These are phyloP conservation scores for Aspergillus amoenus DNA, from an alignment of 2,329 filamentous ascomycete species.

Conservation along the genomic window DNA sequence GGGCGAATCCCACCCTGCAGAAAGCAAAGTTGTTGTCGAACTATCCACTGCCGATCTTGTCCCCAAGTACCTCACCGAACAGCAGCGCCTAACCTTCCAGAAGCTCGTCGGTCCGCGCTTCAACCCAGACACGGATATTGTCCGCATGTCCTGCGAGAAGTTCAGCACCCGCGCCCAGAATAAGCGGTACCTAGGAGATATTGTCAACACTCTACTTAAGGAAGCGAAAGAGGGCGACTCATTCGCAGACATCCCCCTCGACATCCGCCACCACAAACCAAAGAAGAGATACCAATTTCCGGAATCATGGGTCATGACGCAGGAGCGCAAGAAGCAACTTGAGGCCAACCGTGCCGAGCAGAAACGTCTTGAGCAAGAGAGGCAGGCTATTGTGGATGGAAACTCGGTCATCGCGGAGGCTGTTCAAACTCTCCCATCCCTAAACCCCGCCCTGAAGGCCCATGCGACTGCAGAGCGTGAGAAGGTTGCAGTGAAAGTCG, in stretches of 20 bases:
- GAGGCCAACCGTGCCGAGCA: slow-evolving; percentile 57
- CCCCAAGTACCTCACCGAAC: slow-evolving; percentile 58
- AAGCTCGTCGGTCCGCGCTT: slow-evolving; percentile 85
- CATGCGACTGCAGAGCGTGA: slow-evolving; percentile 20
- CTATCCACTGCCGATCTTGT: slow-evolving; percentile 73
- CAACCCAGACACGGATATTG: slow-evolving; percentile 76
- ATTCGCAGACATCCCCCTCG: slow-evolving; percentile 86
- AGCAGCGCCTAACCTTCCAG: slow-evolving; percentile 75
- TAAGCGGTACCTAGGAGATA: slow-evolving; percentile 86
- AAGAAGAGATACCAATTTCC: slow-evolving; percentile 73
- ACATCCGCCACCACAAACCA: slow-evolving; percentile 78
- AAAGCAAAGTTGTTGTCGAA: slow-evolving; percentile 91
- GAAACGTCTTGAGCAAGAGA: slow-evolving; percentile 57
- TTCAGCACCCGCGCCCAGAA: slow-evolving; percentile 91
- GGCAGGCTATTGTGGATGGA: slow-evolving; percentile 56
- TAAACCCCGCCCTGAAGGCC: slow-evolving; percentile 32
- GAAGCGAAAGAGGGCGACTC: slow-evolving; percentile 80
- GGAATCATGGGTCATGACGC: slow-evolving; percentile 75
- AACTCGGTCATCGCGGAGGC: slow-evolving; percentile 41
- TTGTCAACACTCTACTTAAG: slow-evolving; percentile 69
- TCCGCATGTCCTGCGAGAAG: slow-evolving; percentile 89
- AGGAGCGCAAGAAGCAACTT: slow-evolving; percentile 65
- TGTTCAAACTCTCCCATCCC: slow-evolving; percentile 29
- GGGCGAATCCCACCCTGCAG: slow-evolving; percentile 87
- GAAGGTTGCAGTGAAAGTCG: slow-evolving; percentile 21